These are phyloP conservation scores for Tylopilus vinaceipallidus DNA, from an alignment of 768 basidiomycete species.

Conservation along the genomic window DNA sequence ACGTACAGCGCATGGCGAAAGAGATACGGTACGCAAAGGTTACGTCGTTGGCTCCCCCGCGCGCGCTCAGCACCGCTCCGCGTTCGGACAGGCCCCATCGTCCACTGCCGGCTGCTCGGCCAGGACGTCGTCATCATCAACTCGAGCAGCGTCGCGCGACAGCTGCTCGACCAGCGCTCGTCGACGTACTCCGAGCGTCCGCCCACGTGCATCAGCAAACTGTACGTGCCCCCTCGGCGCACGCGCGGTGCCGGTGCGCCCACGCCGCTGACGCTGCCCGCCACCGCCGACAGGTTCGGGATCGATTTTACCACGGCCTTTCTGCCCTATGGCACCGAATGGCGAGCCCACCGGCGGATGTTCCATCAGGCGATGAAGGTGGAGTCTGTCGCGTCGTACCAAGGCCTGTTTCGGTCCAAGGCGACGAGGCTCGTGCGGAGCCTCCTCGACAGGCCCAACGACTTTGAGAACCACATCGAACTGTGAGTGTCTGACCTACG, in stretches of 20 bases:
- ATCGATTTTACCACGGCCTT: conserved; percentile 31
- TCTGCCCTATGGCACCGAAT: conserved; percentile 27
- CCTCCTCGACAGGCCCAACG: conserved; percentile 22
- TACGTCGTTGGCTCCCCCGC: background rate
- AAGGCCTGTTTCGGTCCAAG: conserved; percentile 23
- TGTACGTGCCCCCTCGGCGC: conserved; percentile 11
- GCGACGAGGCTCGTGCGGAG: conserved; percentile 15
- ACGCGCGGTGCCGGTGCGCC: background rate
- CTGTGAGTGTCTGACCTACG: conserved; percentile 13
- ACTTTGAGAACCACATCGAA: conserved; percentile 26
- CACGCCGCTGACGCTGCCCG: background rate
- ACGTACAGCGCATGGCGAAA: conserved; percentile 29
- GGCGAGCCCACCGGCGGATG: conserved; percentile 28
- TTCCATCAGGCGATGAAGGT: conserved; percentile 28
- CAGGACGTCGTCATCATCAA: conserved; percentile 29
- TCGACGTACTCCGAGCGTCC: conserved; percentile 30
- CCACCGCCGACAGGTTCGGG: conserved; percentile 20
- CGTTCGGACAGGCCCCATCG: conserved; percentile 22
- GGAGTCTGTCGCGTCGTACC: conserved; percentile 20
- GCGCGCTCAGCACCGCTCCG: background rate
- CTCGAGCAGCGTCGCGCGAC: conserved; percentile 23
- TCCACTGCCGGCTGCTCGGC: conserved; percentile 27
- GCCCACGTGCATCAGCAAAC: conserved; percentile 17
- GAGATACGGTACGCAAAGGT: conserved; percentile 24
- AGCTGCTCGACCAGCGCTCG: conserved; percentile 31